These are phyloP conservation scores for Podochytrium sp. DNA, from an alignment of 192 early-diverging fungal genomes.

Conservation along the genomic window DNA sequence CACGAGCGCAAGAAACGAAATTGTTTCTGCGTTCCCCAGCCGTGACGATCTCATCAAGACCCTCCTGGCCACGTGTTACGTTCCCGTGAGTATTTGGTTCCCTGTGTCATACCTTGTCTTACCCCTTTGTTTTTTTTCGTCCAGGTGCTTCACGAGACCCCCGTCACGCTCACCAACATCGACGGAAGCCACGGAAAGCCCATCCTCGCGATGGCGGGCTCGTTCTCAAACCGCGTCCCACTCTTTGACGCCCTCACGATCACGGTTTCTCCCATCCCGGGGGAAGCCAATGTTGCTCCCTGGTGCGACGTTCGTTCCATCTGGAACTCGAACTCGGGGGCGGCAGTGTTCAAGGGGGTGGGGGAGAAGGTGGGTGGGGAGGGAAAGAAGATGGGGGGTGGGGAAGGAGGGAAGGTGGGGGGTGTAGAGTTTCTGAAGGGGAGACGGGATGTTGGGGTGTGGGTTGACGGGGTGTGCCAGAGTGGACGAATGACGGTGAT, in stretches of 20 bases:
- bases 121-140: too few species aligned
- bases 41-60: conserved; percentile 12
- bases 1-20: conserved; percentile 5
- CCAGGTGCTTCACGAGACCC: conserved; percentile 33
- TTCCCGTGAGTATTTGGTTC: conserved; percentile 27
- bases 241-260: conserved; percentile 26
- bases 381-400: neutral
- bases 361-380: neutral
- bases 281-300: conserved; percentile 24
- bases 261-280: conserved; percentile 29
- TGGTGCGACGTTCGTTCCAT: neutral
- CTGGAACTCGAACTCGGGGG: neutral
- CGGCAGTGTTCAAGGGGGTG: conserved; percentile 25
- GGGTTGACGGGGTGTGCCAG: conserved; percentile 4
- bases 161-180: neutral
- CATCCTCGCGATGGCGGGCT: conserved; percentile 5
- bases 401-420: neutral
- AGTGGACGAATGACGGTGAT: neutral
- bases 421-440: neutral
- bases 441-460: conserved; percentile 1
- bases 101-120: too few species aligned
- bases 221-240: conserved; percentile 28
- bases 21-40: conserved; percentile 2
- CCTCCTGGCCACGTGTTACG: conserved; percentile 30
- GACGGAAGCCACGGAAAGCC: too few species aligned